Percentiles rank a stretch among this genome's conserved stretches.
phyloP scores from a whole-genome alignment of 2,329 filamentous ascomycete genomes.

The Apiospora arundinis region DNA sequence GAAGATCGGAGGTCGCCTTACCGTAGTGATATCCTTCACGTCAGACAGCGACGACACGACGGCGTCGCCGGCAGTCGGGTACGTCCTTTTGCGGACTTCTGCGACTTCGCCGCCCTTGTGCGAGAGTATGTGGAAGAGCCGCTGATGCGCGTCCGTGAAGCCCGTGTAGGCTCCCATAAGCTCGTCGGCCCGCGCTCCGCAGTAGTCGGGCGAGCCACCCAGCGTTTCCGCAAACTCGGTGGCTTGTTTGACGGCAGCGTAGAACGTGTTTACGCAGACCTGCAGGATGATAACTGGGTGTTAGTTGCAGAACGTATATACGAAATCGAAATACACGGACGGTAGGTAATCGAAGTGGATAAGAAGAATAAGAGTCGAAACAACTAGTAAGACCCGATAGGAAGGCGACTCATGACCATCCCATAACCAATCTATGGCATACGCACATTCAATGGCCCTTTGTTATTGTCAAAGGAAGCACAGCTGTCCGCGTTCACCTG shows the following conservation, averaged over 20 bases:
- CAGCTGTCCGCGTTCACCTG: neutral
- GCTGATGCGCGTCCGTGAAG: neutral
- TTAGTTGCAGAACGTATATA: neutral
- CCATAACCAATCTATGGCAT: neutral
- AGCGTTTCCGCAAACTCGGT: neutral
- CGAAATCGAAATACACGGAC: neutral
- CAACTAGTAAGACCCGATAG: neutral
- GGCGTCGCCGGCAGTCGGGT: neutral
- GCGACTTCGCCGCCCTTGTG: neutral
- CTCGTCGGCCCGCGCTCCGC: neutral
- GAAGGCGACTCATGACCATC: neutral
- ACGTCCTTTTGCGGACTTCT: neutral
- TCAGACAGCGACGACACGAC: neutral
- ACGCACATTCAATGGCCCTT: neutral
- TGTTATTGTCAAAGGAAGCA: neutral
- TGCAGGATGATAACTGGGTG: neutral
- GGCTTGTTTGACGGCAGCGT: neutral
- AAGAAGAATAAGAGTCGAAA: too few relatives aligned
- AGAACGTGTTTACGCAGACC: neutral
- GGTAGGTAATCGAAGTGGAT: neutral
- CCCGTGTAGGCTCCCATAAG: neutral
- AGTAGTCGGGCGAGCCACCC: neutral
- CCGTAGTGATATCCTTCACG: neutral
- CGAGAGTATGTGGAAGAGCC: constrained; percentile 10
- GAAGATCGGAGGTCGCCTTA: neutral